A percentile compares a stretch with the other conserved stretches of the same genome.
Conservation (phyloP, 139 green algal genomes). For the Chlamydomonas sp. region DNA sequence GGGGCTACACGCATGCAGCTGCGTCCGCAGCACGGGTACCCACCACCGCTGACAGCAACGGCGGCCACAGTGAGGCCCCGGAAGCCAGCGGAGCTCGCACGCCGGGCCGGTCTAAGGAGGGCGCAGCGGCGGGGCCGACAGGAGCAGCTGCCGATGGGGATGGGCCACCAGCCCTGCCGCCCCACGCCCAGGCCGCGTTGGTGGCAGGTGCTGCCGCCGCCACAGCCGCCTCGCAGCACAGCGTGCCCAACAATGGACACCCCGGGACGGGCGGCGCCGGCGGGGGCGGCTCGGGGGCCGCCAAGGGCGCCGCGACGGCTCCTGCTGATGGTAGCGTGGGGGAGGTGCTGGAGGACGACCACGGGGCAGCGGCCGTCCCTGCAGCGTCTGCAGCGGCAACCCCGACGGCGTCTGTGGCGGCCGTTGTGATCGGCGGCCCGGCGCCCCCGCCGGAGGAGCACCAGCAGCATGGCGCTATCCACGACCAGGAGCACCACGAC, state of each 20-base stretch:
- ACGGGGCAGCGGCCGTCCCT: neutral
- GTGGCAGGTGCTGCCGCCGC: neutral
- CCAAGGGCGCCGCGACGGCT: neutral
- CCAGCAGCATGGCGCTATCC: no score
- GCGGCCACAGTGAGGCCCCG: no score
- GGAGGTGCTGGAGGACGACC: neutral
- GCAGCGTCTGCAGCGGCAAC: slow-evolving; percentile 3
- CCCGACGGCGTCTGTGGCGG: slow-evolving; percentile 7
- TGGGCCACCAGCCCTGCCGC: no score
- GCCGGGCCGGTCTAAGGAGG: no score
- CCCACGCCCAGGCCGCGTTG: neutral
- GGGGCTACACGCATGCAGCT: no score
- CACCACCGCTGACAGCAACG: no score
- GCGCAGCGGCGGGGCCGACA: no score
- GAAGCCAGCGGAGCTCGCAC: no score
- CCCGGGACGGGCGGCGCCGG: neutral
- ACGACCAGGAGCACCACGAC: no score
- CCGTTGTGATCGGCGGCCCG: neutral
- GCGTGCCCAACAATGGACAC: neutral
- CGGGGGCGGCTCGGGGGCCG: neutral
- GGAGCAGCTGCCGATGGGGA: no score
- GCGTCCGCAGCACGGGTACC: no score
- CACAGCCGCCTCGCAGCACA: slow-evolving; percentile 22
- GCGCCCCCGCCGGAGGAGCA: neutral
- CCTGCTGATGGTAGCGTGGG: no score